These are phyloP conservation scores for Pythium vanterpoolii DNA, from an alignment of 352 stramenopile species.

Conservation along the genomic window DNA sequence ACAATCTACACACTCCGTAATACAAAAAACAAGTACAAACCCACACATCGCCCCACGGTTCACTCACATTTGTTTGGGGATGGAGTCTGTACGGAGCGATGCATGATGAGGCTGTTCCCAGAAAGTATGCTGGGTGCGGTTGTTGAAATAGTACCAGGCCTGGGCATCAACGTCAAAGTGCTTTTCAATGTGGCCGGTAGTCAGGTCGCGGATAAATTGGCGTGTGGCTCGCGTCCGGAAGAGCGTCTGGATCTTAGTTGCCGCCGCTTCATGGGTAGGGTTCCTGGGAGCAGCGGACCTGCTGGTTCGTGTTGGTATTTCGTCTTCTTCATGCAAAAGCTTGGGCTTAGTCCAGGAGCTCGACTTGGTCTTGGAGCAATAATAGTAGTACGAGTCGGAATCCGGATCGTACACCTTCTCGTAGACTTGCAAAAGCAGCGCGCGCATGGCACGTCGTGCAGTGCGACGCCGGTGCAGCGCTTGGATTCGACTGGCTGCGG, in stretches of 20 bases:
- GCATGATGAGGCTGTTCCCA: conserved; percentile 43
- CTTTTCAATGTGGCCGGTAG: conserved; percentile 36
- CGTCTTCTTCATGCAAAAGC: conserved; percentile 14
- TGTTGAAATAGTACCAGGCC: conserved; percentile 59
- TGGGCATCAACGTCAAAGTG: conserved; percentile 37
- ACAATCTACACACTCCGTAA: conserved; percentile 26
- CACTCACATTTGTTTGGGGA: not conserved
- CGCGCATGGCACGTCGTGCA: conserved; percentile 13
- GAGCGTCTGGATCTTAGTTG: conserved; percentile 35
- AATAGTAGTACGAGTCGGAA: conserved; percentile 30
- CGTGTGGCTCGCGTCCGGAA: conserved; percentile 33
- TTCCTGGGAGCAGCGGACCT: not conserved
- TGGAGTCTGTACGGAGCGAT: conserved; percentile 11
- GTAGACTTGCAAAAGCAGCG: conserved; percentile 28
- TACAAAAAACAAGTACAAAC: conserved; percentile 24
- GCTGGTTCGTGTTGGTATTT: not conserved
- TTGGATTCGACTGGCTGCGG: conserved; percentile 24
- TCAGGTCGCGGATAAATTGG: conserved; percentile 37
- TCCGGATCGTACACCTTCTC: conserved; percentile 36
- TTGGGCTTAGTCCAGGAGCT: conserved; percentile 33
- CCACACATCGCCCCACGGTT: not conserved
- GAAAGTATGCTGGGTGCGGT: conserved; percentile 45
- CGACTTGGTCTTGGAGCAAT: conserved; percentile 26
- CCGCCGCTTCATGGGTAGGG: conserved; percentile 13
- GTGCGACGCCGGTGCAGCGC: conserved; percentile 20